Evolutionary conservation across 805 yeast genomes (phyloP), one percentile per base, ranked within the genome.

Genomic region (Nakazawaea laoshanensis): DNA sequence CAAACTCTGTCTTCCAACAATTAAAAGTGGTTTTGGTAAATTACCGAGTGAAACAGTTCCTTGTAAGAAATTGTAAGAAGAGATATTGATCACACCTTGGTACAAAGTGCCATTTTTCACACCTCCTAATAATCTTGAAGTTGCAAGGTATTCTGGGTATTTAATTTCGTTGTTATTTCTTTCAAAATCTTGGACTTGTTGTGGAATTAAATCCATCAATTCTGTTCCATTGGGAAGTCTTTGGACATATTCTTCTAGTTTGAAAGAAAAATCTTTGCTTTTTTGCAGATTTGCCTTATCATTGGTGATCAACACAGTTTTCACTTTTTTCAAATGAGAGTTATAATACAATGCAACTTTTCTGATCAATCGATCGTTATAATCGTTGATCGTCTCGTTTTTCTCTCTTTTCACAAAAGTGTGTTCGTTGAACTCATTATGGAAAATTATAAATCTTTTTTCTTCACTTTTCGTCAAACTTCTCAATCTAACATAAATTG

Each of bases 361-460:
- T 52, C 96, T 69, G 29, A 92, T 87, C 18, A 96, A 86, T 43
- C 96, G 63, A 55, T 89, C 97, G 48, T 89, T 89, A 51, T 89
- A 69, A 55, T 89, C 97, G 49, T 89, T 86, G 42, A 83, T 78
- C 8, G 79, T 49, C 55, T 92, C 96, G 32, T 73, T 71, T 24
- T 62, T 62, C 20, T 58, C 52, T 47, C 96, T 72, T 19, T 63
- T 63, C 4, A 77, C 64, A 52, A 65, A 82, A 0, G 96, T 85
- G 7, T 67, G 72, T 41, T 74, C 71, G 44, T 72, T 72, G 55
- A 87, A 92, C 55, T 89, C 97, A 57, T 92, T 92, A 58, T 92
- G 96, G 57, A 84, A 92, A 3, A 92, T 92, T 23, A 83, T 73
- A 48, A 87, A 85, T 39, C 96, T 65, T 55, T 92, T 92, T 24